Conservation (phyloP, 805 yeast genomes). For the Saturnispora halmiae region DNA sequence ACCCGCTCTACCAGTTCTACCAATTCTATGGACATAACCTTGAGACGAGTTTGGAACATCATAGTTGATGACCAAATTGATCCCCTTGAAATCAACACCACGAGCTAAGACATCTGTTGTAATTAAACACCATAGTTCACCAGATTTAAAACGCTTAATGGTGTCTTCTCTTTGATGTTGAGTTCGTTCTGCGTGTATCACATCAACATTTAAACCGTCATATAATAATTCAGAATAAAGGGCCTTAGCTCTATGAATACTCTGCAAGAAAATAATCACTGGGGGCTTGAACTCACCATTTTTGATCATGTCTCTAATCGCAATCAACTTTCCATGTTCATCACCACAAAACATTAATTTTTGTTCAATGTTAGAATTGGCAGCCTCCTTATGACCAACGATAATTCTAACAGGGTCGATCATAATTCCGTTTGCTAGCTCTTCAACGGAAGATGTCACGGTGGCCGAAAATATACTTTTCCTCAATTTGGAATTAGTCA, state of each 20-base stretch:
- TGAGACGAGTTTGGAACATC: slow-evolving; percentile 94
- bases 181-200: slow-evolving; percentile 90
- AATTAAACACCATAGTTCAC: slow-evolving; percentile 91
- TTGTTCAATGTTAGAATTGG: slow-evolving; percentile 76
- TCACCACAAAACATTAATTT: slow-evolving; percentile 77
- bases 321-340: slow-evolving; percentile 91
- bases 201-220: slow-evolving; percentile 89
- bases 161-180: slow-evolving; percentile 78
- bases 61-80: slow-evolving; percentile 87
- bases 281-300: slow-evolving; percentile 88
- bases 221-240: slow-evolving; percentile 86
- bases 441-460: slow-evolving; percentile 87
- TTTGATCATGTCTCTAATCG: slow-evolving; percentile 79
- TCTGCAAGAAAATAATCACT: slow-evolving; percentile 82
- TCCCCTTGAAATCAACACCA: slow-evolving; percentile 96
- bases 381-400: slow-evolving; percentile 91
- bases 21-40: slow-evolving; percentile 94
- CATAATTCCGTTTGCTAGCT: slow-evolving; percentile 80
- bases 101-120: slow-evolving; percentile 94
- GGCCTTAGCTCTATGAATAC: slow-evolving; percentile 90
- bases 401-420: slow-evolving; percentile 74
- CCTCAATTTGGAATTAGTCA: slow-evolving; percentile 42
- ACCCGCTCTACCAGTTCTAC: slow-evolving; percentile 97
- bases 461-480: slow-evolving; percentile 93
- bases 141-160: slow-evolving; percentile 75